Evolutionary conservation across 2,329 filamentous ascomycete genomes (phyloP).

Genomic region (Balansia obtecta): DNA sequence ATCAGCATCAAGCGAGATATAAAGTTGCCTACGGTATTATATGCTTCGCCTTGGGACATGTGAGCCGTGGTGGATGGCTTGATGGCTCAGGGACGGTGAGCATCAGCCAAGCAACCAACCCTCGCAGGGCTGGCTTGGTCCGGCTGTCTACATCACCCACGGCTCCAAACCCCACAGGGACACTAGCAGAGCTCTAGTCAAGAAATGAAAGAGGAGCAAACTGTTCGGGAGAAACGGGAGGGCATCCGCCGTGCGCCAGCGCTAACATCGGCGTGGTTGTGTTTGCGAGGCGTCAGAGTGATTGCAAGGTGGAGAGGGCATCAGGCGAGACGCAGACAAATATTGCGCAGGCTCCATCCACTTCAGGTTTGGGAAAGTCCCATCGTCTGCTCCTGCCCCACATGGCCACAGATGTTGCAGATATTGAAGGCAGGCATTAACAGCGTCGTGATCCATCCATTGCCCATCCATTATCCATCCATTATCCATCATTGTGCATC

Average conservation of each 20-base stretch:
- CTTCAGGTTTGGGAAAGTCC: background rate
- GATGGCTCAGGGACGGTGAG: background rate
- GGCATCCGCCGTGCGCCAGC: conserved; percentile 8
- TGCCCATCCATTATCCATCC: too few species aligned
- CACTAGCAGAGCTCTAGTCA: background rate
- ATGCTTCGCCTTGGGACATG: background rate
- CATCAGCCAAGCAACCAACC: background rate
- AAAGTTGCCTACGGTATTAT: background rate
- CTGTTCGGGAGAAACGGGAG: conserved; percentile 5
- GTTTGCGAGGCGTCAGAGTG: conserved; percentile 4
- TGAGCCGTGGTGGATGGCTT: background rate
- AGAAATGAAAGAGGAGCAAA: background rate
- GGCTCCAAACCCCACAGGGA: background rate
- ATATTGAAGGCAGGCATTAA: too few species aligned
- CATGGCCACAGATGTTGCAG: too few species aligned
- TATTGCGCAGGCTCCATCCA: background rate
- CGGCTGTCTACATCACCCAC: background rate
- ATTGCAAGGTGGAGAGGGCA: conserved; percentile 3
- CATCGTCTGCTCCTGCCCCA: background rate
- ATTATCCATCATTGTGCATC: too few species aligned
- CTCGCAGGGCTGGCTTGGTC: background rate
- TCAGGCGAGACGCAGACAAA: background rate
- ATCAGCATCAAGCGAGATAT: background rate
- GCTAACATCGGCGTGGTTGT: conserved; percentile 6
- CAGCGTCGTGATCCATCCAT: too few species aligned